Conservation (phyloP, 768 basidiomycete genomes). For the Russula ochroleuca region DNA sequence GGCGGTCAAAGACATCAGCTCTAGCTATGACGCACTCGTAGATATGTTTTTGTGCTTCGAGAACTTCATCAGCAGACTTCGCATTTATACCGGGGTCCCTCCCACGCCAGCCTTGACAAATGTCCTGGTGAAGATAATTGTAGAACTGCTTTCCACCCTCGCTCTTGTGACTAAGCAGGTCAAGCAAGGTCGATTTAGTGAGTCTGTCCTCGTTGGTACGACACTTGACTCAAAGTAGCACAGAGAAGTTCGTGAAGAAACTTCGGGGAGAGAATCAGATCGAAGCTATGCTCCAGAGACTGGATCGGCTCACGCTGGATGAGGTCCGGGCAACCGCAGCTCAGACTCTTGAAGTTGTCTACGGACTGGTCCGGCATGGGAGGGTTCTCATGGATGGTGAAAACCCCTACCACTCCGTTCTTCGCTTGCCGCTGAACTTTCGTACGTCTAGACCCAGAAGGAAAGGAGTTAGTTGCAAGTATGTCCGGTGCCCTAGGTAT, state of each 20-base stretch:
- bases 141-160: conserved; percentile 3
- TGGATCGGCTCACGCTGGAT: conserved; percentile 2
- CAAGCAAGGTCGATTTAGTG: conserved; percentile 1
- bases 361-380: not conserved
- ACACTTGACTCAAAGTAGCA: not conserved
- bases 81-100: not conserved
- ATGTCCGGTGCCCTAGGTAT: not conserved
- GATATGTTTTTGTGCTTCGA: not conserved
- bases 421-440: not conserved
- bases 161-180: conserved; percentile 11
- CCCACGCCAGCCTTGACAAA: not conserved
- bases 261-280: conserved; percentile 9
- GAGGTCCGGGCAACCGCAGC: not conserved
- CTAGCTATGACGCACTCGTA: not conserved
- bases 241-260: conserved; percentile 13
- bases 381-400: conserved; percentile 8
- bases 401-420: not conserved
- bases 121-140: not conserved
- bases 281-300: not conserved
- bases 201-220: not conserved
- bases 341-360: conserved; percentile 2
- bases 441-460: not conserved
- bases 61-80: conserved; percentile 2
- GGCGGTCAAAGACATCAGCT: not conserved
- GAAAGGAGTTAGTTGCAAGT: not conserved